Percentiles rank a stretch among this genome's conserved stretches.
Conservation (phyloP, 768 basidiomycete species). For the Pisolithus albus region DNA sequence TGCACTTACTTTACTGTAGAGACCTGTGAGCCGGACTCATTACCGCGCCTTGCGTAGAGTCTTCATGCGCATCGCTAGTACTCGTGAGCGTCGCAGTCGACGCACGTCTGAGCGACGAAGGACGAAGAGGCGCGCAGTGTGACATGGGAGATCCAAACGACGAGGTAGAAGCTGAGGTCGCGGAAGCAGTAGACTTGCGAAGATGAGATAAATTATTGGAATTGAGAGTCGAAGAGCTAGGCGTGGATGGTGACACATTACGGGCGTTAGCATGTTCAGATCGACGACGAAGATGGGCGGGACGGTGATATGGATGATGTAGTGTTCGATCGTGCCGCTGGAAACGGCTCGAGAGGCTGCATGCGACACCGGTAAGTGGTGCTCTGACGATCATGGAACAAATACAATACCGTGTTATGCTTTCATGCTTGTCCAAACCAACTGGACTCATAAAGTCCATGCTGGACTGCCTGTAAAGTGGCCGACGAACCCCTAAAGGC, state of each 20-base stretch:
- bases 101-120: slow-evolving; percentile 37
- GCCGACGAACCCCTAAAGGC: slow-evolving; percentile 40
- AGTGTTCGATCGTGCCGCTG: slow-evolving; percentile 57
- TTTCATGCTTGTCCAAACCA: slow-evolving; percentile 38
- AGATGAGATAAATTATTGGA: slow-evolving; percentile 30
- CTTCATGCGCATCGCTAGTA: not conserved
- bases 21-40: not conserved
- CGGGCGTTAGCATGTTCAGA: slow-evolving; percentile 15
- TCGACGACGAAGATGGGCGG: slow-evolving; percentile 22
- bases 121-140: slow-evolving; percentile 30
- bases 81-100: slow-evolving; percentile 26
- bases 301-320: slow-evolving; percentile 55
- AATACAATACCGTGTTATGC: slow-evolving; percentile 55
- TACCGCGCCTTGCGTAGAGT: not conserved
- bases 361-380: slow-evolving; percentile 4
- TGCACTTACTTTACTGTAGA: not conserved
- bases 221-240: slow-evolving; percentile 59
- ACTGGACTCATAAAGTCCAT: slow-evolving; percentile 74
- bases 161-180: slow-evolving; percentile 24
- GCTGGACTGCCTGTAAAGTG: slow-evolving; percentile 74
- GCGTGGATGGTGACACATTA: slow-evolving; percentile 41
- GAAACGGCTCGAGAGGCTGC: slow-evolving; percentile 59
- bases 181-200: slow-evolving; percentile 26
- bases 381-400: not conserved
- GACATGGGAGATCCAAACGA: slow-evolving; percentile 34